These are phyloP conservation scores for Musa itinerans DNA, from an alignment of 176 grass and related monocot genomes.

Conservation along the genomic window DNA sequence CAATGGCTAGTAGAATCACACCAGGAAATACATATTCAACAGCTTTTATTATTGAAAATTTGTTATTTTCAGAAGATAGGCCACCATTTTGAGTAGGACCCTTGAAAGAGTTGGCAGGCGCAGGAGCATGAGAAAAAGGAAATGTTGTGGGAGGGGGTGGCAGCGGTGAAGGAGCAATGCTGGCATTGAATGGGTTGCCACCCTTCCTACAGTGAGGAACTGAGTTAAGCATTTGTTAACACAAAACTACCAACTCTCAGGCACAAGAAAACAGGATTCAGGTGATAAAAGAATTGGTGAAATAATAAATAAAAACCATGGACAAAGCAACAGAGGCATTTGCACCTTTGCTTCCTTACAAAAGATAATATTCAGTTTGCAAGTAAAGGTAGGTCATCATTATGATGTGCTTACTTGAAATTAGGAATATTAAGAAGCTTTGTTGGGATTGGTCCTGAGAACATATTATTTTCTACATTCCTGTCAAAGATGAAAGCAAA, in stretches of 20 bases:
- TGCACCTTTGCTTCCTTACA: neutral
- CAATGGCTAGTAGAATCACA: constrained; percentile 22
- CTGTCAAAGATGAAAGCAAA: constrained; percentile 35
- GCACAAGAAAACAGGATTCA: neutral
- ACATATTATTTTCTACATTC: constrained; percentile 91
- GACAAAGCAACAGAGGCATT: neutral
- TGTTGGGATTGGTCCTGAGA: constrained; percentile 68
- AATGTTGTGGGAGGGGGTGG: constrained; percentile 3
- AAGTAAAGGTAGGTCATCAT: neutral
- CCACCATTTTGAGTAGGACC: neutral
- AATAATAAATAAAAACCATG: neutral
- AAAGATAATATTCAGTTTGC: neutral
- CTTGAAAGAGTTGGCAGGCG: constrained; percentile 7
- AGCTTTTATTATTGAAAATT: constrained; percentile 25
- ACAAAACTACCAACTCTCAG: neutral
- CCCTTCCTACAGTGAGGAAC: constrained; percentile 27
- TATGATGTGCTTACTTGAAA: constrained; percentile 52
- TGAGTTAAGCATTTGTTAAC: neutral
- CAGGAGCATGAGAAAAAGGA: constrained; percentile 9
- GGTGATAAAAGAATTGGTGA: neutral
- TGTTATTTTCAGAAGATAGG: constrained; percentile 1
- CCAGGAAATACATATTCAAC: constrained; percentile 27
- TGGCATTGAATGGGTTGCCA: constrained; percentile 37
- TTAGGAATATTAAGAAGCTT: constrained; percentile 75
- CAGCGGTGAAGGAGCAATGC: constrained; percentile 22